These are phyloP conservation scores for Hamamelis virginiana DNA, from an alignment of 164 flowering plant genomes.

Conservation along the genomic window DNA sequence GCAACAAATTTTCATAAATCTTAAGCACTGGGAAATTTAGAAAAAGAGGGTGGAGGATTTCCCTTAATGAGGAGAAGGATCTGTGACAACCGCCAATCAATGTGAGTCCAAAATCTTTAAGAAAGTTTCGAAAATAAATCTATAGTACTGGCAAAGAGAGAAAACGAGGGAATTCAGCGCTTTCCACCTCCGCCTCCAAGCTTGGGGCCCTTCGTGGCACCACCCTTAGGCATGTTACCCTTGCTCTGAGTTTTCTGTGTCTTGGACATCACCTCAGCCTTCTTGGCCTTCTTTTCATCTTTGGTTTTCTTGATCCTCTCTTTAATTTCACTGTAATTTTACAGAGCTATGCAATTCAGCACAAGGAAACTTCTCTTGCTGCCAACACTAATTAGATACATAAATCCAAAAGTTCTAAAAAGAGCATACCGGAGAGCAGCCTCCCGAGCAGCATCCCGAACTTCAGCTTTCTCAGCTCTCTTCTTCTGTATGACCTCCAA, in stretches of 20 bases:
- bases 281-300: slow-evolving; percentile 50
- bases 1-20: neutral
- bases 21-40: neutral
- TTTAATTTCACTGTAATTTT: slow-evolving; percentile 39
- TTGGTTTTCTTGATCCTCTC: slow-evolving; percentile 48
- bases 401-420: neutral
- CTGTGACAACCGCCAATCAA: neutral
- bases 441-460: slow-evolving; percentile 36
- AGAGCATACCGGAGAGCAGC: slow-evolving; percentile 30
- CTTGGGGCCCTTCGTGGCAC: slow-evolving; percentile 36
- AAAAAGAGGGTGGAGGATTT: neutral
- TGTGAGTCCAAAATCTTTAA: neutral
- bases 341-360: too few relatives aligned
- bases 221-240: slow-evolving; percentile 28
- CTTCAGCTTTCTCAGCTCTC: slow-evolving; percentile 33
- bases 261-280: slow-evolving; percentile 41
- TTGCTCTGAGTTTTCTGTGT: slow-evolving; percentile 26
- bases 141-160: neutral
- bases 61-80: neutral
- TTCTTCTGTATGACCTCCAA: slow-evolving; percentile 36
- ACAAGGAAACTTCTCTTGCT: too few relatives aligned
- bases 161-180: slow-evolving; percentile 19
- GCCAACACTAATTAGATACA: too few relatives aligned
- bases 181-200: slow-evolving; percentile 48
- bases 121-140: neutral